Evolutionary conservation across 352 stramenopile species (phyloP).

Genomic region (Phytophthora sp.): DNA sequence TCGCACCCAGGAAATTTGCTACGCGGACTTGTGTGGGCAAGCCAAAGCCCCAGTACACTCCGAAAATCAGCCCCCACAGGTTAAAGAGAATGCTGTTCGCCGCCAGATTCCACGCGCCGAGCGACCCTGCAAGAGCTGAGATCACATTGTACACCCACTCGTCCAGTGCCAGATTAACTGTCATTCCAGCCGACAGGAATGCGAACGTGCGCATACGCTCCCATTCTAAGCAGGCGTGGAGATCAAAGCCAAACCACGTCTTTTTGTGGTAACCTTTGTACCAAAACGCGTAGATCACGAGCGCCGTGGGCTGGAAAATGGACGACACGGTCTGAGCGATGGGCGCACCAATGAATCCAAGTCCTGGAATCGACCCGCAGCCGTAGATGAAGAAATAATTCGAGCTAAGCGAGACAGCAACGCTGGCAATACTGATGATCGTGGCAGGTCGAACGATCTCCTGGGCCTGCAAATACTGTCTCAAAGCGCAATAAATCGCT

Average conservation of each 20-base stretch:
- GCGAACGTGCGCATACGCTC: constrained; percentile 73
- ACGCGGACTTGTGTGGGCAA: constrained; percentile 78
- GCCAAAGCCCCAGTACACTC: constrained; percentile 86
- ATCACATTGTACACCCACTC: constrained; percentile 86
- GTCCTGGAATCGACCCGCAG: constrained; percentile 53
- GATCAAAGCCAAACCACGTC: constrained; percentile 74
- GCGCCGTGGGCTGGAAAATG: constrained; percentile 75
- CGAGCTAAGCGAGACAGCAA: constrained; percentile 65
- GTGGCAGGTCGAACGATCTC: constrained; percentile 83
- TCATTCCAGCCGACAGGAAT: constrained; percentile 75
- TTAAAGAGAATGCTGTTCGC: constrained; percentile 87
- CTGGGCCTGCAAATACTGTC: constrained; percentile 82
- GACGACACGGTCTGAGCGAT: constrained; percentile 74
- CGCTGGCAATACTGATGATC: constrained; percentile 73
- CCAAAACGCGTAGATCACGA: constrained; percentile 75
- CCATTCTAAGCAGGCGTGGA: constrained; percentile 57
- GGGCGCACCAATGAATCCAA: constrained; percentile 78
- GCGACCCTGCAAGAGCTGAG: constrained; percentile 66
- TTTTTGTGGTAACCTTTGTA: constrained; percentile 85
- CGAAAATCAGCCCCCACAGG: constrained; percentile 84
- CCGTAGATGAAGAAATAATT: constrained; percentile 89
- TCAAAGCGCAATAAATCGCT: constrained; percentile 72
- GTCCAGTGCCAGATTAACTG: constrained; percentile 76
- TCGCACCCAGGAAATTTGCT: constrained; percentile 78
- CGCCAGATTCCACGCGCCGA: constrained; percentile 68